phyloP scores from a whole-genome alignment of 305 asterid species.

The Fraxinus ornus region DNA sequence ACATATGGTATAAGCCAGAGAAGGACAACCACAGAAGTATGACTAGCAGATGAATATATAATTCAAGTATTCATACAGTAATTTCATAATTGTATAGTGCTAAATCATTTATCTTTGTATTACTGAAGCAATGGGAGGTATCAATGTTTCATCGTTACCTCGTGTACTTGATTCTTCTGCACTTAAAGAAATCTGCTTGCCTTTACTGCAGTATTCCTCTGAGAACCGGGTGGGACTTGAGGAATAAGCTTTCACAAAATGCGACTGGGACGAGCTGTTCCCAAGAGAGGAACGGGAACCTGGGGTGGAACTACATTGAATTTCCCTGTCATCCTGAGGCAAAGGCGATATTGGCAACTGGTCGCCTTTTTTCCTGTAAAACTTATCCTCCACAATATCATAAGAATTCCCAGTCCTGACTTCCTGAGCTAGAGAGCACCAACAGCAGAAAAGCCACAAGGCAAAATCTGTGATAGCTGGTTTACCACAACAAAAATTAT shows the following conservation, averaged over 20 bases:
- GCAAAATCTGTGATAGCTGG: slow-evolving; percentile 57
- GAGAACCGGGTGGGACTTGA: slow-evolving; percentile 34
- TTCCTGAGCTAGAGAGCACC: slow-evolving; percentile 62
- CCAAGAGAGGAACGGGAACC: slow-evolving; percentile 24
- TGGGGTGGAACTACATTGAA: slow-evolving; percentile 30
- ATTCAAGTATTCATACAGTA: neutral
- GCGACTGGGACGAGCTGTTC: slow-evolving; percentile 23
- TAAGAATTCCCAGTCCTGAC: slow-evolving; percentile 50
- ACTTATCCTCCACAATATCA: slow-evolving; percentile 44
- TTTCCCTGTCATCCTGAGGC: slow-evolving; percentile 58
- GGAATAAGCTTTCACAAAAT: slow-evolving; percentile 18
- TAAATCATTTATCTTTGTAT: slow-evolving; percentile 47
- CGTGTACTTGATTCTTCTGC: slow-evolving; percentile 35
- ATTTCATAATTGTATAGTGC: slow-evolving; percentile 21
- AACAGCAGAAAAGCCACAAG: slow-evolving; percentile 52
- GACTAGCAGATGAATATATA: neutral
- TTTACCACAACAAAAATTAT: slow-evolving; percentile 57
- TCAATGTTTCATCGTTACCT: slow-evolving; percentile 42
- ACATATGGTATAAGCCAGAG: neutral
- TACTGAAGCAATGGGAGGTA: slow-evolving; percentile 42
- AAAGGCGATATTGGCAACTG: slow-evolving; percentile 34
- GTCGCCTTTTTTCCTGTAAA: slow-evolving; percentile 30
- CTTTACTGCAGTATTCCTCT: slow-evolving; percentile 37
- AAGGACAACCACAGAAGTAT: neutral
- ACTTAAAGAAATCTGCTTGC: slow-evolving; percentile 33